Conservation (phyloP, 2,329 filamentous ascomycete species). For the Drechslerella coelobrocha region DNA sequence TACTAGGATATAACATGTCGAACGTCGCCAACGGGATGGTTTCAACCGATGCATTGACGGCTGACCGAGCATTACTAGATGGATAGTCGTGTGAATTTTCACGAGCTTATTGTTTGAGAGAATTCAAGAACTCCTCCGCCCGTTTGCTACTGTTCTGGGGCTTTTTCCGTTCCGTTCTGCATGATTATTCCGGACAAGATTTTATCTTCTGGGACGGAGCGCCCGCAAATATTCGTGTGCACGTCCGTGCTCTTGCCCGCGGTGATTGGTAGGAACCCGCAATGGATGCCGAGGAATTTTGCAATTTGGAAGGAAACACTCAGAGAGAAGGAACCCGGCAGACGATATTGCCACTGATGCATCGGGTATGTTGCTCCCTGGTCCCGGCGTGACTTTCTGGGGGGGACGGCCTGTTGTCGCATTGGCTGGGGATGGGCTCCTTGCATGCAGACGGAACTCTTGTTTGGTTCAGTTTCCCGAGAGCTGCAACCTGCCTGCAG, state of each 20-base stretch:
- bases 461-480: conserved; percentile 20
- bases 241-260: conserved; percentile 1
- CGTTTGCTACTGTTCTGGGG: neutral
- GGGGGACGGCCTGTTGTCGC: conserved; percentile 4
- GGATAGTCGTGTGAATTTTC: too few relatives aligned
- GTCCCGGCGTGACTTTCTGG: conserved; percentile 23
- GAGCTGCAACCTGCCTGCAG: conserved; percentile 32
- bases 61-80: too few relatives aligned
- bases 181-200: neutral
- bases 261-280: conserved; percentile 1
- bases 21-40: too few relatives aligned
- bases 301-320: neutral
- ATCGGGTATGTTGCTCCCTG: conserved; percentile 13
- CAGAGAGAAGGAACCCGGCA: neutral
- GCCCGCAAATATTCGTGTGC: neutral
- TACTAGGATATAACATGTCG: too few relatives aligned
- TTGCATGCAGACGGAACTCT: conserved; percentile 48
- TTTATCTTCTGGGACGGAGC: neutral
- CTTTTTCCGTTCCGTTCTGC: too few relatives aligned
- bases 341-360: neutral
- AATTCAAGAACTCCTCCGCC: too few relatives aligned
- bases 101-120: too few relatives aligned
- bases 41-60: too few relatives aligned
- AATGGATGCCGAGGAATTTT: neutral
- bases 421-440: conserved; percentile 32